Base-by-base conservation (phyloP, 805 yeast species). In the Zygotorulaspora sp. region DNA sequence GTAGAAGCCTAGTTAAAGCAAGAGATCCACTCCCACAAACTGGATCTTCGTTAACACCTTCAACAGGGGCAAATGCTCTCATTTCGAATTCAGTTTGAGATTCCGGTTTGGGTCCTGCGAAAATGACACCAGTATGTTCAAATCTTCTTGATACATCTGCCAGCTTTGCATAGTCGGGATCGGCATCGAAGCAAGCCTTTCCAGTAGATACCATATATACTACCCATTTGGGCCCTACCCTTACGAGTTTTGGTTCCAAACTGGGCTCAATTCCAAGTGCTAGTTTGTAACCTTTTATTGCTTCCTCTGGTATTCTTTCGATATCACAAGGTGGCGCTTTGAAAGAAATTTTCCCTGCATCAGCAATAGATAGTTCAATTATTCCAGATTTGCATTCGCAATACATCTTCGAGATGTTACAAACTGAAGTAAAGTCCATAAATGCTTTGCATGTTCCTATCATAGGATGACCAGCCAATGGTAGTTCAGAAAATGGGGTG, bases 381-480 rank as follows among this genome's bases (percentile, higher is more conserved):
- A 67, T 45, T 2, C 78, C 79, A 3, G 66, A 67, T 3, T 47
- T 55, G 48, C 78, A 74, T 42, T 74, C 70, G 50, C 73, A 78
- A 16, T 55, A 38, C 4, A 70, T 28, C 20, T 41, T 52, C 2
- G 62, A 60, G 9, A 50, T 47, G 18, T 31, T 23, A 4, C 40
- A 43, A 6, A 59, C 56, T 2, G 48, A 53, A 4, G 65, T 57
- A 13, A 61, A 58, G 43, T 73, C 72, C 14, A 71, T 35, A n/a
- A 63, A 59, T 1, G 77, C 77, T 48, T 55, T 61, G 31, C 71
- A 66, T 1, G 77, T 59, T 3, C 82, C 83, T 21, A 77, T 47
- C 0, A 80, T 77, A 3, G 83, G 83, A 47, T 77, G 83, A 5
- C 83, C 83, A 1, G 83, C 82, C 61, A 77, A 77, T 6, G 79